Percentiles rank a stretch among this genome's conserved stretches.
Conservation (phyloP, 805 yeast species). For the Ogataea minuta region DNA sequence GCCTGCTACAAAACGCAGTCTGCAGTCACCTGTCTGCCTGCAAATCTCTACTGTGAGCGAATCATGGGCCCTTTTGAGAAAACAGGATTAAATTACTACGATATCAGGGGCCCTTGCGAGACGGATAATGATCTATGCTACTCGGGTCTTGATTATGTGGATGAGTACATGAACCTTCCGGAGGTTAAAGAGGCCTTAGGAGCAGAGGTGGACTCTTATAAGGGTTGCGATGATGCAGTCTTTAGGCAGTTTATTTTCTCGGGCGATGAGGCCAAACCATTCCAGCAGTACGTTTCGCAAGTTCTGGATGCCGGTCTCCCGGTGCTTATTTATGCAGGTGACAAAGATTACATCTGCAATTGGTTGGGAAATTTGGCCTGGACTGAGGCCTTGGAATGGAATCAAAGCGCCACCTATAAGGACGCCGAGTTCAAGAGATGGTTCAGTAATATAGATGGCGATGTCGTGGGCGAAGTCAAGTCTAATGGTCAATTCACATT, state of each 20-base stretch:
- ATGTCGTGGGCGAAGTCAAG: slow-evolving; percentile 39
- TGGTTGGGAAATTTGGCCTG: slow-evolving; percentile 94
- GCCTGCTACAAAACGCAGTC: slow-evolving; percentile 74
- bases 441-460: slow-evolving; percentile 31
- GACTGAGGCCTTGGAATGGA: slow-evolving; percentile 64
- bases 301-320: slow-evolving; percentile 74
- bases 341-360: slow-evolving; percentile 93
- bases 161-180: slow-evolving; percentile 71
- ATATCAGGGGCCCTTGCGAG: slow-evolving; percentile 79
- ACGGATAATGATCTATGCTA: slow-evolving; percentile 66
- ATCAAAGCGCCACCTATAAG: slow-evolving; percentile 16
- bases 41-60: slow-evolving; percentile 83
- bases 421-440: slow-evolving; percentile 21
- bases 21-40: slow-evolving; percentile 87
- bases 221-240: slow-evolving; percentile 75
- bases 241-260: slow-evolving; percentile 77
- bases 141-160: slow-evolving; percentile 71
- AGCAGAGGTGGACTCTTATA: slow-evolving; percentile 78
- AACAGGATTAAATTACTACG: slow-evolving; percentile 91
- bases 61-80: slow-evolving; percentile 77
- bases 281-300: slow-evolving; percentile 69
- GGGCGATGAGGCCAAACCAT: slow-evolving; percentile 93
- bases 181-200: slow-evolving; percentile 82
- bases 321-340: slow-evolving; percentile 90
- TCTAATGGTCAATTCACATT: slow-evolving; percentile 67